These are phyloP conservation scores for Rhodotorula sp. DNA, from an alignment of 1,284 basidiomycete species.

Conservation along the genomic window DNA sequence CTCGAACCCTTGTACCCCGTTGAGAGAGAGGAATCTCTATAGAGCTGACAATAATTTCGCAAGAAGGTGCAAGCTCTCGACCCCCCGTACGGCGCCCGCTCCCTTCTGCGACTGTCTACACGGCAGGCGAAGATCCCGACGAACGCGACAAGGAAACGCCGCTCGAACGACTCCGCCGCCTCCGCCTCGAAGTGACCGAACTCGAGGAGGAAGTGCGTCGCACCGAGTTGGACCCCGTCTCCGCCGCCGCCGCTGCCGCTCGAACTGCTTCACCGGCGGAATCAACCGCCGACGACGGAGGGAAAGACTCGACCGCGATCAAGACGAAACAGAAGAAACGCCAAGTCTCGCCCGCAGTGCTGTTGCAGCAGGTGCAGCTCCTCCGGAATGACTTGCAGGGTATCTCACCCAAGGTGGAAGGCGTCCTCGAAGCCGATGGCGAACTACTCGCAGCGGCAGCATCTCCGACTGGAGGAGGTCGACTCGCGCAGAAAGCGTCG, in stretches of 20 bases:
- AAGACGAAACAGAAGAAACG: constrained; percentile 44
- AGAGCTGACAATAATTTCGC: not conserved
- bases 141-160: constrained; percentile 48
- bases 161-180: constrained; percentile 50
- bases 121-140: constrained; percentile 16
- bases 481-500: constrained; percentile 16
- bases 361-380: constrained; percentile 41
- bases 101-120: constrained; percentile 22
- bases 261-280: constrained; percentile 11
- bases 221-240: constrained; percentile 21
- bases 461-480: not conserved
- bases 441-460: not conserved
- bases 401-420: constrained; percentile 11
- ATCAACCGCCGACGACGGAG: constrained; percentile 10
- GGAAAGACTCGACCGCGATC: constrained; percentile 25
- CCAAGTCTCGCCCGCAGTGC: constrained; percentile 40
- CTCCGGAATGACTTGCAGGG: constrained; percentile 30
- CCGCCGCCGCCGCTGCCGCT: not conserved
- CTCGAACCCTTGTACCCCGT: not conserved
- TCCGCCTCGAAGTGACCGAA: constrained; percentile 53
- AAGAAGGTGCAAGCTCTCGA: not conserved
- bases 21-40: not conserved
- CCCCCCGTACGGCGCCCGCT: constrained; percentile 1
- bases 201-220: constrained; percentile 51
- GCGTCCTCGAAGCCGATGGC: constrained; percentile 21